Percentiles rank a stretch among this genome's conserved stretches.
These are phyloP conservation scores for Penicillium ucsense DNA, from an alignment of 495 filamentous ascomycete genomes.

Conservation along the genomic window DNA sequence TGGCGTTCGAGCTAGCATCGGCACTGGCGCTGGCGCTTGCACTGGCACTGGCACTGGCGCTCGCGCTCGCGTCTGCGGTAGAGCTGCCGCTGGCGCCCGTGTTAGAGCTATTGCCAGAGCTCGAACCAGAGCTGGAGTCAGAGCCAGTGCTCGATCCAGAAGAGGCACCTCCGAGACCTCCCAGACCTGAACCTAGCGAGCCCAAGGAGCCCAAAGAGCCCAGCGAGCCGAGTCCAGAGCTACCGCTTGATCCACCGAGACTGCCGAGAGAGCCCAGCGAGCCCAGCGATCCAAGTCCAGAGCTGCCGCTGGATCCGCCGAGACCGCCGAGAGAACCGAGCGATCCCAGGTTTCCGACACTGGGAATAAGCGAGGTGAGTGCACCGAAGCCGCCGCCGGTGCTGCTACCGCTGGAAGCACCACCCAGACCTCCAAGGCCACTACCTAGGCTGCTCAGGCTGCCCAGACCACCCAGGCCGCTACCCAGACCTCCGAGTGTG, in stretches of 20 bases:
- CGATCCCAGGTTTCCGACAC: neutral
- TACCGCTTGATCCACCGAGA: neutral
- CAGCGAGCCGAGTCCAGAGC: slow-evolving; percentile 4
- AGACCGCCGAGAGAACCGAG: neutral
- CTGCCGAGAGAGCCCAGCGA: neutral
- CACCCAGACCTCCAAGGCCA: neutral
- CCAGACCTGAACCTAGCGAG: slow-evolving; percentile 1
- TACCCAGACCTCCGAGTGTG: slow-evolving; percentile 2
- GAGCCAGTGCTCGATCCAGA: too few species aligned
- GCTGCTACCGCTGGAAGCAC: neutral
- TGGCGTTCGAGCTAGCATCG: too few species aligned
- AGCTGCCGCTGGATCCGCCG: slow-evolving; percentile 2
- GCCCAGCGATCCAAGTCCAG: slow-evolving; percentile 9
- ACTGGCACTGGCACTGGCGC: too few species aligned
- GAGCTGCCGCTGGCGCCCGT: too few species aligned
- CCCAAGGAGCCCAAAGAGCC: neutral
- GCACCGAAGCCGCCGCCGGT: slow-evolving; percentile 2
- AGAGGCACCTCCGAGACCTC: neutral
- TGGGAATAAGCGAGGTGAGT: neutral
- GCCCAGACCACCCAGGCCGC: neutral
- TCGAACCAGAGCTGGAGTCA: too few species aligned
- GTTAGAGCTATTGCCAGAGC: too few species aligned
- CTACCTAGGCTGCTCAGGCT: neutral
- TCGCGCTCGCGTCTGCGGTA: too few species aligned
- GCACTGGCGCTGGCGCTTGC: too few species aligned